Evolutionary conservation across 768 basidiomycete species (phyloP), one percentile per base, ranked within the genome.

Genomic region (Agrocybe pediades): DNA sequence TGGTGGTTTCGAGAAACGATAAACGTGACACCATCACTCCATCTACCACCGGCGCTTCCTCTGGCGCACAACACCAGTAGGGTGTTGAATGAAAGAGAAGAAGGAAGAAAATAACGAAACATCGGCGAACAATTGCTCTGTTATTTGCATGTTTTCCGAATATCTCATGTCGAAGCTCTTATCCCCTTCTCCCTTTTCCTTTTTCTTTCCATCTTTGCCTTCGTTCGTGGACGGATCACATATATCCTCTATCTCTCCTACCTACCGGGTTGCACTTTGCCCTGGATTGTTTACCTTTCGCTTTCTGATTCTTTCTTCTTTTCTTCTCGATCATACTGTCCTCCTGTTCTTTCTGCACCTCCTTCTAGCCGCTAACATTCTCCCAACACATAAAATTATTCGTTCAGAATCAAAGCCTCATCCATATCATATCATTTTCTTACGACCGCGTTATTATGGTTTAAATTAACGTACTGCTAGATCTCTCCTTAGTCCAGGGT

Each of bases 1-100:
- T 64, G 13, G 44, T 64, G 13, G 48, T 56, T 11, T 52, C 48
- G 15, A 48, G 44, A 16, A 4, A 13, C 40, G 5, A 23, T 43
- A 51, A 40, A 27, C 41, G 43, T 11, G 24, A 30, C 13, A 55
- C 48, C 2, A 45, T 46, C 5, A n/a, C 45, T 13, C 23, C 48
- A 9, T 49, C 48, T 24, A n/a, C 26, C 15, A 17, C 46, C 4
- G 29, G 17, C 8, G 4, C 30, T 9, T 41, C 36, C 29, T 36
- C n/a, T 13, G 33, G 33, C 33, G 33, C 33, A 36, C 33, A 36
- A 30, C 29, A 30, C 4, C 33, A 36, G 33, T 36, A 36, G n/a
- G 3, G 13, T 4, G 13, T 36, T 36, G 33, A n/a, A 13, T 36
- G 11, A 11, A 4, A 4, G 11, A 15, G 33, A n/a, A 36, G 33